Base-by-base conservation (phyloP, 441 rosid genomes). In the Flueggea neowawraea region DNA sequence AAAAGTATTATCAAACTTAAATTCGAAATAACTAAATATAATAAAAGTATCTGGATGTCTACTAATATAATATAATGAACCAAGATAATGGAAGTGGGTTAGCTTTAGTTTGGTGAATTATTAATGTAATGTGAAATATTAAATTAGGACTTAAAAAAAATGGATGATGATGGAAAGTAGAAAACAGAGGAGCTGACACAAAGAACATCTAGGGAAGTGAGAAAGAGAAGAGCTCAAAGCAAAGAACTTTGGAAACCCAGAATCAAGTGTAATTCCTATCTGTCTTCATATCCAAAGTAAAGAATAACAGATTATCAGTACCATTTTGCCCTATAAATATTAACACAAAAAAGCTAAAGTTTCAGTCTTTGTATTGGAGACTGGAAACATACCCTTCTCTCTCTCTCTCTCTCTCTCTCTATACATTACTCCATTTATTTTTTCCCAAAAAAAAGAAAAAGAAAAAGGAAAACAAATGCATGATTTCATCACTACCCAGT, bases 281-380 rank as follows among this genome's bases (percentile, higher is more conserved):
- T 73, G 83, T 70, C 83, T 71, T 69, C 77, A 45, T 32, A 53
- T 54, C 56, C 76, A 59, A 81, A 74, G 83, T 69, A 79, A 76
- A 76, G 82, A 80, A 79, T 71, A 82, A 74, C 80, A 75, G 58
- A 68, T 63, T 14, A 5, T 31, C 69, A 68, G 68, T 63, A 58
- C 78, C 80, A 58, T 62, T 82, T 84, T 79, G 76, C 76, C 82
- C 78, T 67, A 55, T 44, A 58, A 69, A 68, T 59, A 45, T 14
- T 55, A 60, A 65, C 84, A 83, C 66, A 78, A 81, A 82, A 82
- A 22, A 22, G 90, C 73, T 79, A 74, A 77, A 82, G 82, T 78
- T 85, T 72, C 97, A 80, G 90, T 78, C 86, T 72, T 81, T 83
- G 96, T 83, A 79, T 76, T 55, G 82, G 75, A 79, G 81, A 78